These are phyloP conservation scores for Colletotrichum shisoi DNA, from an alignment of 2,329 filamentous ascomycete genomes.

Conservation along the genomic window DNA sequence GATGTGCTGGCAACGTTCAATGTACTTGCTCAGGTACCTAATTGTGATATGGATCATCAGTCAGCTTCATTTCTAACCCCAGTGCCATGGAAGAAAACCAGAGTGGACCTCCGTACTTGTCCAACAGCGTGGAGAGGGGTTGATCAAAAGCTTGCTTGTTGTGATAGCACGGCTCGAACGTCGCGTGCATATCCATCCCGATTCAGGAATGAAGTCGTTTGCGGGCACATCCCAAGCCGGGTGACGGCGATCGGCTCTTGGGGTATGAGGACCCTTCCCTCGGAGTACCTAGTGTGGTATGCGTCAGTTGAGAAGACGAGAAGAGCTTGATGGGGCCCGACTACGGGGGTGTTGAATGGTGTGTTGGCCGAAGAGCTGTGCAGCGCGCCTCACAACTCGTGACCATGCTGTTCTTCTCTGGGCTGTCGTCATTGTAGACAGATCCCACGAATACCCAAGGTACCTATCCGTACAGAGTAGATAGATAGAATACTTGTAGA, in stretches of 20 bases:
- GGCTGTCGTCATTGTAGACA: conserved; percentile 26
- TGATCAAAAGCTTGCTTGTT: conserved; percentile 1
- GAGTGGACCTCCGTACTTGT: neutral
- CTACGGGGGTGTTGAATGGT: too few species aligned
- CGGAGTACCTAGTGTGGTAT: too few species aligned
- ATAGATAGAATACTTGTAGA: too few species aligned
- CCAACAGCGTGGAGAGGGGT: neutral
- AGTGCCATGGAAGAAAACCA: neutral
- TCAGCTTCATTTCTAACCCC: neutral
- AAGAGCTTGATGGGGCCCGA: too few species aligned
- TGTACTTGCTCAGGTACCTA: too few species aligned
- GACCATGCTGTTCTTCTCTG: neutral
- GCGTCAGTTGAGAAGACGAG: neutral
- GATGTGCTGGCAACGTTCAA: too few species aligned
- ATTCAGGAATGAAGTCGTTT: conserved; percentile 20
- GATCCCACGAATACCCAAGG: neutral
- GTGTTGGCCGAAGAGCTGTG: too few species aligned
- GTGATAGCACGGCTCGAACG: neutral
- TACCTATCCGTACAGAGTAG: neutral
- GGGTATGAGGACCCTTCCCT: neutral
- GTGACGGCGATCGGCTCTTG: neutral
- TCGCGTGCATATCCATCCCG: neutral
- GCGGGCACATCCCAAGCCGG: conserved; percentile 19
- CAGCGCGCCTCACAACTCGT: too few species aligned
- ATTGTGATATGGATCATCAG: too few species aligned